Evolutionary conservation across 768 basidiomycete species (phyloP).

Genomic region (Lactifluus pinguis): DNA sequence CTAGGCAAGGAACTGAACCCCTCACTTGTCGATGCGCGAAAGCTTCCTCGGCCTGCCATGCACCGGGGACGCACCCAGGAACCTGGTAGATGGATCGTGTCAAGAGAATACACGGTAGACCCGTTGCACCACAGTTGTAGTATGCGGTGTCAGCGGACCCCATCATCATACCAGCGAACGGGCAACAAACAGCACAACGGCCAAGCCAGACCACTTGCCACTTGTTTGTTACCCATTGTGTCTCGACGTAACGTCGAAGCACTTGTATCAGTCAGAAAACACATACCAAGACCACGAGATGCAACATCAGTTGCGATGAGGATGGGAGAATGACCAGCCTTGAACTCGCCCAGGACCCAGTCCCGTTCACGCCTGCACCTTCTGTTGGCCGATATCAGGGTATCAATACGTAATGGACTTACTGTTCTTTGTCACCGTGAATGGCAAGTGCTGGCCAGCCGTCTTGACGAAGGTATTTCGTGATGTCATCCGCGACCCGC

Average conservation of each 20-base stretch:
- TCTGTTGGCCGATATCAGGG: not conserved
- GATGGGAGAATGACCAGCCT: conserved; percentile 94
- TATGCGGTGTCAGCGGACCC: conserved; percentile 13
- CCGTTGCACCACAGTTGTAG: conserved; percentile 14
- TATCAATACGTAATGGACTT: conserved; percentile 26
- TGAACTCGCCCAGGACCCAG: conserved; percentile 98
- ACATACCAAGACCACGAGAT: conserved; percentile 99
- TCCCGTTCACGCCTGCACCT: conserved; percentile 82
- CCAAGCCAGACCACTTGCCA: conserved; percentile 15
- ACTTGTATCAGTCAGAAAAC: conserved; percentile 38
- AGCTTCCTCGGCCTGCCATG: conserved; percentile 29
- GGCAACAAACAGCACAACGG: conserved; percentile 13
- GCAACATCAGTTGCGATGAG: conserved; percentile 99
- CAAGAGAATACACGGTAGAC: conserved; percentile 14
- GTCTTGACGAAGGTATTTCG: conserved; percentile 94
- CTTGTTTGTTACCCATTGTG: conserved; percentile 26
- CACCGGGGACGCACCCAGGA: conserved; percentile 29
- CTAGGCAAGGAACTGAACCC: conserved; percentile 22
- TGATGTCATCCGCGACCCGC: conserved; percentile 96
- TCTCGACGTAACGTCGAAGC: conserved; percentile 32
- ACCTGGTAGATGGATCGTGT: conserved; percentile 28
- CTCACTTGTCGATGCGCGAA: conserved; percentile 26
- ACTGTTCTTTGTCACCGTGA: conserved; percentile 99
- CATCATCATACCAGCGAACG: conserved; percentile 20
- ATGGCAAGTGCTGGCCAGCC: conserved; percentile 99